Conservation (phyloP, 345 rosid genomes). For the Cardamine occulta region DNA sequence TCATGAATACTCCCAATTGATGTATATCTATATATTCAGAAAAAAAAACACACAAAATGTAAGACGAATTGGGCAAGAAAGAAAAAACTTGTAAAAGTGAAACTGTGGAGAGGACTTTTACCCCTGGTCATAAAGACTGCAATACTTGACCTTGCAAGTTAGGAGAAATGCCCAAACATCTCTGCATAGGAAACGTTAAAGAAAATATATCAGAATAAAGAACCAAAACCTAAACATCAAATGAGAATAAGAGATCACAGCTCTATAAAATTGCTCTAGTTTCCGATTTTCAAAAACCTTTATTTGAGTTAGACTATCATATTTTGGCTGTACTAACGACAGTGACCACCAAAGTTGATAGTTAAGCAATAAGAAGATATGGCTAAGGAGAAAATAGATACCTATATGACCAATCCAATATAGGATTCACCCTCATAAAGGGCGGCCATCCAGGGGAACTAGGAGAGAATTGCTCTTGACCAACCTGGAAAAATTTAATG, state of each 20-base stretch:
- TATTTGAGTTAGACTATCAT: background rate
- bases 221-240: conserved; percentile 11
- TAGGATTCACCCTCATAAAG: conserved; percentile 99
- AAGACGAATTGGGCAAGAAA: background rate
- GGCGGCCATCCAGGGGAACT: conserved; percentile 99
- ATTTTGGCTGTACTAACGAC: conserved; percentile 2
- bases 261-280: background rate
- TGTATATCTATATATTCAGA: conserved; percentile 66
- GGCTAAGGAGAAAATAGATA: conserved; percentile 36
- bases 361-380: conserved; percentile 22
- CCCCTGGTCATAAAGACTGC: conserved; percentile 98
- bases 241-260: background rate
- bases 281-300: conserved; percentile 8
- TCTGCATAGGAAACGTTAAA: conserved; percentile 51
- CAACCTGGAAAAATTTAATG: conserved; percentile 58
- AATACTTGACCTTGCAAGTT: conserved; percentile 92
- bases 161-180: conserved; percentile 97
- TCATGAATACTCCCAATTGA: conserved; percentile 96
- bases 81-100: conserved; percentile 8
- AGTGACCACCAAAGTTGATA: conserved; percentile 25
- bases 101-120: conserved; percentile 46
- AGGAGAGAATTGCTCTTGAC: conserved; percentile 98
- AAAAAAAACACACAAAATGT: background rate
- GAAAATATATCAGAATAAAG: background rate
- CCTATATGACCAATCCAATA: conserved; percentile 99